Evolutionary conservation across 305 asterid genomes (phyloP).

Genomic region (Solanum hybrid): DNA sequence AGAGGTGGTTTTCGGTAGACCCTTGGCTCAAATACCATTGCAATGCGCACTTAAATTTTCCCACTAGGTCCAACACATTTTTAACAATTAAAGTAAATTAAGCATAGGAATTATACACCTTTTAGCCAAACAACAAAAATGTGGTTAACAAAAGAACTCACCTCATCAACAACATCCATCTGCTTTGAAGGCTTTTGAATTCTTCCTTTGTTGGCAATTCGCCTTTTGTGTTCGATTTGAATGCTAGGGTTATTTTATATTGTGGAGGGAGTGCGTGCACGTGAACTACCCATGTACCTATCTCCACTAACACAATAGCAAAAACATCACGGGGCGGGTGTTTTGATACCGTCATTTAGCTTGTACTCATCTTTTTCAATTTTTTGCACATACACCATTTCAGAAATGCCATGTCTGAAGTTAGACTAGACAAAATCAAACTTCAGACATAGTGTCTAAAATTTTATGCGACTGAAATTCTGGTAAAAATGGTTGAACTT

Average conservation of each 20-base stretch:
- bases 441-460: not conserved
- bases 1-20: not conserved
- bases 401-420: not conserved
- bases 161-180: not conserved
- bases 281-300: not conserved
- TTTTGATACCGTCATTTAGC: not conserved
- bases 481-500: not conserved
- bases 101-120: not conserved
- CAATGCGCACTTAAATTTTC: not conserved
- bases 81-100: not conserved
- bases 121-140: not conserved
- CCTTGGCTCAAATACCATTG: not conserved
- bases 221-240: not conserved
- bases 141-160: not conserved
- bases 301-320: not conserved
- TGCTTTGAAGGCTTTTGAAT: not conserved
- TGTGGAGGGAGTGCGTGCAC: not conserved
- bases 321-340: not conserved
- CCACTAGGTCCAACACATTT: not conserved
- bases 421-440: not conserved
- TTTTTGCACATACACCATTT: not conserved
- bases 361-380: not conserved
- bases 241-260: not conserved
- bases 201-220: not conserved
- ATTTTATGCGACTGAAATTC: not conserved